phyloP scores from a whole-genome alignment of 768 basidiomycete species.

The Amanita phalloides region DNA sequence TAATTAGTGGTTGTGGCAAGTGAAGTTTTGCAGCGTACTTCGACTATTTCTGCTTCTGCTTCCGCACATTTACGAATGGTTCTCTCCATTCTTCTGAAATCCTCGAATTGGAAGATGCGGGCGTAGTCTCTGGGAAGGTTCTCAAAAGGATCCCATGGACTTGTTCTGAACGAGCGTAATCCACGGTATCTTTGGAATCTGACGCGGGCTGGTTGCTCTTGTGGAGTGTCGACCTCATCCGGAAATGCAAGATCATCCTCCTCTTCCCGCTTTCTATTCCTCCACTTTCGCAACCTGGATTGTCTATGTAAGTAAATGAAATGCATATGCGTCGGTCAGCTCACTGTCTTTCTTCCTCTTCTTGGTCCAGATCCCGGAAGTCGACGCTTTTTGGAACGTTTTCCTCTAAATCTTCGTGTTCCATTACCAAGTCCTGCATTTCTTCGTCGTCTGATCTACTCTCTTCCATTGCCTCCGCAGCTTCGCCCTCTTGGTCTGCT shows the following conservation, averaged over 20 bases:
- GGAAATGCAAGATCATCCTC: constrained; percentile 83
- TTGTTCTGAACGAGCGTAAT: constrained; percentile 85
- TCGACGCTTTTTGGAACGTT: constrained; percentile 40
- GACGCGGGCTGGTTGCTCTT: constrained; percentile 63
- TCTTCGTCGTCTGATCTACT: constrained; percentile 46
- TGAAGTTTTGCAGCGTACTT: constrained; percentile 34
- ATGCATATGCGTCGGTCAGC: constrained; percentile 16
- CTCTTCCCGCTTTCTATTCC: constrained; percentile 61
- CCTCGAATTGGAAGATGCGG: constrained; percentile 93
- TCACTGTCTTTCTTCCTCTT: constrained; percentile 84
- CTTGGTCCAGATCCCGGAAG: constrained; percentile 71
- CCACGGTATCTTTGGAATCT: constrained; percentile 93
- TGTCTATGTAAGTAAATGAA: neutral
- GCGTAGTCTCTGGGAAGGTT: constrained; percentile 92
- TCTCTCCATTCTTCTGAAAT: constrained; percentile 79
- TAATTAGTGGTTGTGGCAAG: neutral
- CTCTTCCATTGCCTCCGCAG: constrained; percentile 25
- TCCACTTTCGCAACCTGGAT: constrained; percentile 57
- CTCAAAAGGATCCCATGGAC: constrained; percentile 97
- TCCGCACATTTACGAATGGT: constrained; percentile 57
- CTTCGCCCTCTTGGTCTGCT: constrained; percentile 33
- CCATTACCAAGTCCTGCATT: constrained; percentile 45
- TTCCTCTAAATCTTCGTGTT: constrained; percentile 41
- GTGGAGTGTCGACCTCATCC: constrained; percentile 93
- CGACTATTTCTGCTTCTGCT: constrained; percentile 44